These are phyloP conservation scores for Daldinia childiae DNA, from an alignment of 495 filamentous ascomycete genomes.

Conservation along the genomic window DNA sequence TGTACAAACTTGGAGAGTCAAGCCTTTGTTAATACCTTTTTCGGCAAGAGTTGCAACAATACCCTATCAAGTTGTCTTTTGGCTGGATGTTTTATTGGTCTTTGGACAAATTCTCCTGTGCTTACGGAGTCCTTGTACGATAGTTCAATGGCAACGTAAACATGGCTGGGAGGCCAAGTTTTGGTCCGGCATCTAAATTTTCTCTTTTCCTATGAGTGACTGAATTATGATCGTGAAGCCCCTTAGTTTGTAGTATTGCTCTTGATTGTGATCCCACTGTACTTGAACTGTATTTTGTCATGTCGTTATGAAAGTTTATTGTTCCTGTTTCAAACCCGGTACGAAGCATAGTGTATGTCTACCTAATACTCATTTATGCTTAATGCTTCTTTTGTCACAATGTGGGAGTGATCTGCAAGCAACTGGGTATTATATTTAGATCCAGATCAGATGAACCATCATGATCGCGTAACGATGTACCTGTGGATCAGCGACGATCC, in stretches of 20 bases:
- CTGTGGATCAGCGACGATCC: constrained; percentile 28
- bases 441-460: constrained; percentile 26
- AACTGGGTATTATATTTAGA: neutral
- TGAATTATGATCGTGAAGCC: neutral
- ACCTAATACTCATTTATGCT: too few relatives aligned
- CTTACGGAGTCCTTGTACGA: constrained; percentile 43
- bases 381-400: too few relatives aligned
- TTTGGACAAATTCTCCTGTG: constrained; percentile 37
- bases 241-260: too few relatives aligned
- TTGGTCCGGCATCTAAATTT: constrained; percentile 47
- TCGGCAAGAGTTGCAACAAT: constrained; percentile 33
- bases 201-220: neutral
- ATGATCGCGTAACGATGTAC: constrained; percentile 15
- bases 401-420: neutral
- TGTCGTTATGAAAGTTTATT: too few relatives aligned
- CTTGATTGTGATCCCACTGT: too few relatives aligned
- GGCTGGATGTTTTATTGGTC: constrained; percentile 56
- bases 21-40: constrained; percentile 34
- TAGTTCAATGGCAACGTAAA: constrained; percentile 45
- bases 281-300: too few relatives aligned
- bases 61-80: constrained; percentile 16
- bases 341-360: too few relatives aligned
- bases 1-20: constrained; percentile 43
- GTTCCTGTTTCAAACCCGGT: too few relatives aligned
- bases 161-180: constrained; percentile 54